phyloP scores from a whole-genome alignment of 2,329 filamentous ascomycete species.

The Magnaporthales sp. region DNA sequence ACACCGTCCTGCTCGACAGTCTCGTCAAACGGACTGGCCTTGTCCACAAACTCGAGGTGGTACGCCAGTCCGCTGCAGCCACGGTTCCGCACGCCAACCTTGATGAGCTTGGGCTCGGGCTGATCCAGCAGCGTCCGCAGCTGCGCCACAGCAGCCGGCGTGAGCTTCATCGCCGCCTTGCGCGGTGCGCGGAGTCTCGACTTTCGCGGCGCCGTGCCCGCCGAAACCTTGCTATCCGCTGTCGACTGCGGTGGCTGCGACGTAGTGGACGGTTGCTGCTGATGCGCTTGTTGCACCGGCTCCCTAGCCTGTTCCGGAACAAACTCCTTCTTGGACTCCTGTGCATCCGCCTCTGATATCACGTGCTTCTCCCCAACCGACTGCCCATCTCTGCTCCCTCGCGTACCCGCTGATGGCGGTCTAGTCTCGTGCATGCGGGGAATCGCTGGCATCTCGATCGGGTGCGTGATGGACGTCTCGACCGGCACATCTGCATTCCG shows the following conservation, averaged over 20 bases:
- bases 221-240: background rate
- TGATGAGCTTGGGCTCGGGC: conserved; percentile 85
- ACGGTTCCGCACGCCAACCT: conserved; percentile 87
- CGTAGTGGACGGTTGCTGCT: background rate
- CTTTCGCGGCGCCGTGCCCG: conserved; percentile 39
- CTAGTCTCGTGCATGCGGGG: conserved; percentile 45
- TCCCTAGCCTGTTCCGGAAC: conserved; percentile 6
- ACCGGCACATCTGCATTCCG: conserved; percentile 31
- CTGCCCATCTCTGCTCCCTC: conserved; percentile 3
- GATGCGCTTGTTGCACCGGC: background rate
- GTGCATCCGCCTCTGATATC: conserved; percentile 55
- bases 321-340: conserved; percentile 48
- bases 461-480: conserved; percentile 34
- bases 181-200: conserved; percentile 61
- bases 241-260: background rate
- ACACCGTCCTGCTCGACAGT: conserved; percentile 92
- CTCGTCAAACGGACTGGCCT: conserved; percentile 81
- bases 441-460: conserved; percentile 19
- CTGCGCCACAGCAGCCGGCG: conserved; percentile 70
- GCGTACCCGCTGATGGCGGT: conserved; percentile 25
- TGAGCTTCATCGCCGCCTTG: conserved; percentile 87
- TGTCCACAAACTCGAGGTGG: conserved; percentile 90
- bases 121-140: conserved; percentile 69
- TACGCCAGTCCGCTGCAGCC: conserved; percentile 93
- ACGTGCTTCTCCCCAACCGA: conserved; percentile 27